Base-by-base conservation (phyloP, 306 rosid species). In the Lagenaria siceraria region DNA sequence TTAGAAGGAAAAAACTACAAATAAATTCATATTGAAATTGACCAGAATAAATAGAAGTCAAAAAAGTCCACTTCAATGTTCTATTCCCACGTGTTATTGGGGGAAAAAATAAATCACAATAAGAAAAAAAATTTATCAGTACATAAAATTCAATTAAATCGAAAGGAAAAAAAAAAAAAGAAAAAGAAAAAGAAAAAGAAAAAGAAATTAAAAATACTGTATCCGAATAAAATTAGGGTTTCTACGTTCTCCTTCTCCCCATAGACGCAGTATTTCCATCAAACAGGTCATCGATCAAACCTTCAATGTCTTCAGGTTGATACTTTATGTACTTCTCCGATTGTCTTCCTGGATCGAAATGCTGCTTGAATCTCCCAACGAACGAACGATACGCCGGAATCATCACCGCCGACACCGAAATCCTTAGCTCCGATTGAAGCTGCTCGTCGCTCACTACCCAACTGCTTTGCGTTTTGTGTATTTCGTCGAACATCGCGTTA, bases 371-470 rank as follows among this genome's bases (percentile, higher is more conserved):
- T 85, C 97, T 85, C 61, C 90, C 97, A 43, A 83, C 21, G 55
- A 93, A 93, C 0, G 93, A 71, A 29, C 98, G 84, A 63, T 91
- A 93, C 0, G 97, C 97, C 6, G 98, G 98, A 62, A 93, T 91
- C 82, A 93, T 83, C 62, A 93, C 87, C 2, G 96, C 82, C 3
- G 92, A 86, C 13, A 91, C 78, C 0, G 98, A 93, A 56, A 86
- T 90, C 78, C 93, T 77, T 8, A 93, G 83, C 87, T 93, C 97
- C 8, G 97, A 91, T 29, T 86, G 89, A 62, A 93, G 97, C 77
- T 91, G 98, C 52, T 87, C 92, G 55, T 93, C 98, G 40, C 88
- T 84, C 13, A 93, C 93, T 22, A 89, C 90, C 98, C 98, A 93
- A 19, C 81, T 55, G 74, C 90, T 86, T 60, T 93, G 98, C 4